These are phyloP conservation scores for Salisapilia sapeloensis DNA, from an alignment of 352 stramenopile genomes.

Conservation along the genomic window DNA sequence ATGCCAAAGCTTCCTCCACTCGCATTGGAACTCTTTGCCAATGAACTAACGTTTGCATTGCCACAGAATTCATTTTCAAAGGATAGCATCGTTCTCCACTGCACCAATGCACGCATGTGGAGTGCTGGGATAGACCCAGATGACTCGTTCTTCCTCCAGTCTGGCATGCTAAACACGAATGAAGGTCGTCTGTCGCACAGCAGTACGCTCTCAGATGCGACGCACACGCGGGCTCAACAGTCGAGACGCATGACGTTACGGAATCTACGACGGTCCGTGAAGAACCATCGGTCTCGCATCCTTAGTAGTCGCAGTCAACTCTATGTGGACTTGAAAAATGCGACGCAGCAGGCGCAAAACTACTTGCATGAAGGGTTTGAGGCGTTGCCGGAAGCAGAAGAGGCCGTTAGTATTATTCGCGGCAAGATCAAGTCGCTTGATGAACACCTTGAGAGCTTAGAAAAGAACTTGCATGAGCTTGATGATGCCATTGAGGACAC, in stretches of 20 bases:
- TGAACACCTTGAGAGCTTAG: conserved; percentile 47
- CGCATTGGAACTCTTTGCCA: conserved; percentile 49
- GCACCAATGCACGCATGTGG: conserved; percentile 57
- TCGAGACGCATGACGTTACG: conserved; percentile 38
- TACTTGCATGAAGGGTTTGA: conserved; percentile 75
- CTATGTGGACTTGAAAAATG: conserved; percentile 66
- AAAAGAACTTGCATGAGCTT: conserved; percentile 46
- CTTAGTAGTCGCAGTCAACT: conserved; percentile 68
- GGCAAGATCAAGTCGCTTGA: conserved; percentile 66
- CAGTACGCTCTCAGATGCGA: conserved; percentile 15
- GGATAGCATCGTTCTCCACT: conserved; percentile 57
- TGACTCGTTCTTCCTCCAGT: conserved; percentile 59
- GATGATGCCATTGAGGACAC: conserved; percentile 50
- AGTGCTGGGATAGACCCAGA: conserved; percentile 40
- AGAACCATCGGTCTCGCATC: conserved; percentile 68
- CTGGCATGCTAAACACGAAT: conserved; percentile 45
- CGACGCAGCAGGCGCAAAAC: conserved; percentile 66
- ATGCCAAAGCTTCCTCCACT: conserved; percentile 1
- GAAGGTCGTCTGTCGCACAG: conserved; percentile 25
- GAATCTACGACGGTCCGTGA: conserved; percentile 57
- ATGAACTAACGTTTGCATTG: conserved; percentile 66
- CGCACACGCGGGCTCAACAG: conserved; percentile 34
- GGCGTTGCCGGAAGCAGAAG: conserved; percentile 46
- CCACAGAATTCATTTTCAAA: conserved; percentile 62
- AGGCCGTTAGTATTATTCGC: conserved; percentile 70